phyloP scores from a whole-genome alignment of 2,329 filamentous ascomycete genomes.

The Venturia aucupariae region DNA sequence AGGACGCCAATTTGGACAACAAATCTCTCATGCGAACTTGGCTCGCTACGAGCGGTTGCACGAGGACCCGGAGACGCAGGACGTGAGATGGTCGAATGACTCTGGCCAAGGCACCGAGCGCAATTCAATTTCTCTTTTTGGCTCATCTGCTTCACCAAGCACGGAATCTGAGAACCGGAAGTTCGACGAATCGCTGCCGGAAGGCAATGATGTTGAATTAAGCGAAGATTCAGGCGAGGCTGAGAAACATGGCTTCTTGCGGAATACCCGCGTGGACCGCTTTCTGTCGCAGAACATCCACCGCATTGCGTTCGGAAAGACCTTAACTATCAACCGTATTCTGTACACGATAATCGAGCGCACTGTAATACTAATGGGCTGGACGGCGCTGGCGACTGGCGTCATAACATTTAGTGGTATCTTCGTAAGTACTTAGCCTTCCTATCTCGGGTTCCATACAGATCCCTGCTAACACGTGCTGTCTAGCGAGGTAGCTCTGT shows the following conservation, averaged over 20 bases:
- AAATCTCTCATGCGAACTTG: conserved; percentile 23
- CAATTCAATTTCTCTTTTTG: conserved; percentile 56
- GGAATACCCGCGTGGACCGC: conserved; percentile 37
- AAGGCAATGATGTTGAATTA: conserved; percentile 39
- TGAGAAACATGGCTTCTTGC: conserved; percentile 38
- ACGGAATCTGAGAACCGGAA: conserved; percentile 36
- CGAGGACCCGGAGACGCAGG: conserved; percentile 17
- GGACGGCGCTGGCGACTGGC: conserved; percentile 13
- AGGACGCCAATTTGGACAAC: conserved; percentile 19
- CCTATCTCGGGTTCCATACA: neutral
- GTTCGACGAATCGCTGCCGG: conserved; percentile 30
- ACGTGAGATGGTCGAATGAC: conserved; percentile 34
- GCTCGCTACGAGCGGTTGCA: conserved; percentile 36
- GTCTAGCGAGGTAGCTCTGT: conserved; percentile 55
- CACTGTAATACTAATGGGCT: conserved; percentile 58
- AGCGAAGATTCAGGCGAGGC: conserved; percentile 38
- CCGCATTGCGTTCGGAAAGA: conserved; percentile 44
- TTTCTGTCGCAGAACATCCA: conserved; percentile 48
- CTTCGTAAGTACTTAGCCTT: conserved; percentile 14
- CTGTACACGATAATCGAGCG: conserved; percentile 64
- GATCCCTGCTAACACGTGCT: conserved; percentile 1
- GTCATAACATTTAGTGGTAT: conserved; percentile 14
- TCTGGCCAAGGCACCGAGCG: conserved; percentile 59
- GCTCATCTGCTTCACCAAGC: conserved; percentile 51
- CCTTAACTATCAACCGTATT: conserved; percentile 49